These are phyloP conservation scores for Larix kaempferi DNA, from an alignment of 75 land plant genomes.

Conservation along the genomic window DNA sequence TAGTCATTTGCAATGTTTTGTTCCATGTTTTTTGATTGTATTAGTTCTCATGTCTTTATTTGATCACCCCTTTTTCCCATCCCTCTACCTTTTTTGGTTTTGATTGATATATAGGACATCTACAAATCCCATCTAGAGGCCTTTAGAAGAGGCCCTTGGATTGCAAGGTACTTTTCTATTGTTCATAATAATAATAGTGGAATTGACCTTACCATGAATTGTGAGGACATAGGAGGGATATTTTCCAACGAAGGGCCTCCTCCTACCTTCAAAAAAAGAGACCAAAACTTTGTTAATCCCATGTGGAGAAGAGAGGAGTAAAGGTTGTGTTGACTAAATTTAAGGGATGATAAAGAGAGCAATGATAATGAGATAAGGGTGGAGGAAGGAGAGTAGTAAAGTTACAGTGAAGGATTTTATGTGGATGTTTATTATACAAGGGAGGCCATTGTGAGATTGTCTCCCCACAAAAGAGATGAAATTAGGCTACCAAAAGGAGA, in stretches of 20 bases:
- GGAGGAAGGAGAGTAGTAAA: neutral
- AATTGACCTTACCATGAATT: neutral
- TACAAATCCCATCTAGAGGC: neutral
- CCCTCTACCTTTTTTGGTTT: too few species aligned
- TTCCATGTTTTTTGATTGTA: too few species aligned
- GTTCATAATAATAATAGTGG: neutral
- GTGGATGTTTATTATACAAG: too few species aligned
- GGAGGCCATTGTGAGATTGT: too few species aligned
- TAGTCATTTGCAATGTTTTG: too few species aligned
- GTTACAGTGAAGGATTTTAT: too few species aligned
- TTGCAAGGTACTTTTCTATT: neutral
- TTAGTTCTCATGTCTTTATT: too few species aligned
- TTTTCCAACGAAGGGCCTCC: neutral
- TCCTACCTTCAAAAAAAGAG: neutral
- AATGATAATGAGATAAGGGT: neutral
- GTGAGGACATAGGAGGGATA: neutral
- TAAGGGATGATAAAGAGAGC: neutral
- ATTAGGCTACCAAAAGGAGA: too few species aligned
- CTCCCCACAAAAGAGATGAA: too few species aligned
- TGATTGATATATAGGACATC: too few species aligned
- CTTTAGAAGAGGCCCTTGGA: neutral
- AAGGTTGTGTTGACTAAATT: neutral
- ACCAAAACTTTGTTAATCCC: neutral
- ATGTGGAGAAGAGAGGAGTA: slow-evolving; percentile 4
- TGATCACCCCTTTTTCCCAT: too few species aligned